Percentiles rank a stretch among this genome's conserved stretches.
These are phyloP conservation scores for Penicillium sp. DNA, from an alignment of 2,329 filamentous ascomycete species.

Conservation along the genomic window DNA sequence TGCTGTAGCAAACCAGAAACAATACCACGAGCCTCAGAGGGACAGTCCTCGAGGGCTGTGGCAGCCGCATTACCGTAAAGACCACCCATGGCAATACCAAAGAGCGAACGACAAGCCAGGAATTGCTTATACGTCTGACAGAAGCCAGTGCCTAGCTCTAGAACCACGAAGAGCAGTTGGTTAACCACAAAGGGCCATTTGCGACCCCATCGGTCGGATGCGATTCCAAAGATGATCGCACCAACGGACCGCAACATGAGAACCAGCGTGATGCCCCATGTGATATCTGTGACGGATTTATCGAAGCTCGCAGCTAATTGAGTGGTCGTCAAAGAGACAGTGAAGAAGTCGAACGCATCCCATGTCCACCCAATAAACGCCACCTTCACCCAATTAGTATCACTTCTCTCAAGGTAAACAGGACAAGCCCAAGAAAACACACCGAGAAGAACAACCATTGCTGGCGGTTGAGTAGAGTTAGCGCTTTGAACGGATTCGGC, in stretches of 20 bases:
- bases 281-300: conserved; percentile 57
- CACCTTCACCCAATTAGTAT: conserved; percentile 24
- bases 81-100: conserved; percentile 64
- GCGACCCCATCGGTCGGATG: conserved; percentile 52
- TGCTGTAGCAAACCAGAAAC: conserved; percentile 63
- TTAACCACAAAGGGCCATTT: conserved; percentile 63
- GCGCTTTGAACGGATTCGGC: conserved; percentile 53
- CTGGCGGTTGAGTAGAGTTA: conserved; percentile 52
- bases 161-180: conserved; percentile 59
- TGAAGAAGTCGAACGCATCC: conserved; percentile 63
- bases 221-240: conserved; percentile 56
- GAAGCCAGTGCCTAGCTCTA: conserved; percentile 62
- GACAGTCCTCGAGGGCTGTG: conserved; percentile 62
- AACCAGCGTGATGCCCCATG: conserved; percentile 58
- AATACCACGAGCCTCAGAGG: conserved; percentile 56
- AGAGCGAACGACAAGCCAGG: conserved; percentile 58
- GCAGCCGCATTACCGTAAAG: conserved; percentile 62
- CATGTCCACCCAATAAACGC: conserved; percentile 52
- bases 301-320: conserved; percentile 54
- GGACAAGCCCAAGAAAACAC: conserved; percentile 3
- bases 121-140: conserved; percentile 58
- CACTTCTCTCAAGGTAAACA: too few species aligned
- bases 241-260: conserved; percentile 63
- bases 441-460: conserved; percentile 60
- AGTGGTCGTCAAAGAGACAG: conserved; percentile 56